Percentiles rank a stretch among this genome's conserved stretches.
Conservation (phyloP, 2,329 filamentous ascomycete species). For the Beauveria australis region DNA sequence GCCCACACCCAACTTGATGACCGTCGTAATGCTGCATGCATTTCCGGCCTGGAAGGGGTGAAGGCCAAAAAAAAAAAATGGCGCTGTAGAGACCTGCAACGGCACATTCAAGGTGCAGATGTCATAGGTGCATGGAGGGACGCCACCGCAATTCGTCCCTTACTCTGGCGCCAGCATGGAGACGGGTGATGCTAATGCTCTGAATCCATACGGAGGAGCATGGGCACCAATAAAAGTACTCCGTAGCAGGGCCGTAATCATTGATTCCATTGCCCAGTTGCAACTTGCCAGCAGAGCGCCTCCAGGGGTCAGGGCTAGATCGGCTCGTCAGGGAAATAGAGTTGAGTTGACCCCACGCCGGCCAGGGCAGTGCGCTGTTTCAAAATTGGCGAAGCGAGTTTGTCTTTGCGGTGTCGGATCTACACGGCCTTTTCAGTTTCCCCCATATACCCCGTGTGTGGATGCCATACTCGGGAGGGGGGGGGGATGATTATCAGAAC, state of each 20-base stretch:
- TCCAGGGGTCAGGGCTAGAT: too few relatives aligned
- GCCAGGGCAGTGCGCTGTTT: background rate
- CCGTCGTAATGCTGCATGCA: background rate
- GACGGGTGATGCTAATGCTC: background rate
- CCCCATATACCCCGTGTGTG: background rate
- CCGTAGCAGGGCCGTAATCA: background rate
- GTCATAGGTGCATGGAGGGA: constrained; percentile 2
- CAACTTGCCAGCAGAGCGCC: too few relatives aligned
- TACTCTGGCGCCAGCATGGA: background rate
- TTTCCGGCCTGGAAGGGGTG: background rate
- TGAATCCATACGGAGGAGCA: background rate
- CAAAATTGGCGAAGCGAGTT: background rate
- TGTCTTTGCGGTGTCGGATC: background rate
- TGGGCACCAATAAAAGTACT: background rate
- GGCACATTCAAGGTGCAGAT: background rate
- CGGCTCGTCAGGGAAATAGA: background rate
- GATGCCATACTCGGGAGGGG: background rate
- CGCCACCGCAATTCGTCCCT: constrained; percentile 3
- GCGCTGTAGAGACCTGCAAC: background rate
- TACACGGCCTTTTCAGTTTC: background rate
- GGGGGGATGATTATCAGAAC: too few relatives aligned
- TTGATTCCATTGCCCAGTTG: background rate
- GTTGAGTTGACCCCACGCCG: background rate
- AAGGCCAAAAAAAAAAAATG: too few relatives aligned
- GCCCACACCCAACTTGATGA: background rate